Base-by-base conservation (phyloP, 2,329 filamentous ascomycete genomes). In the Talaromyces sp. region DNA sequence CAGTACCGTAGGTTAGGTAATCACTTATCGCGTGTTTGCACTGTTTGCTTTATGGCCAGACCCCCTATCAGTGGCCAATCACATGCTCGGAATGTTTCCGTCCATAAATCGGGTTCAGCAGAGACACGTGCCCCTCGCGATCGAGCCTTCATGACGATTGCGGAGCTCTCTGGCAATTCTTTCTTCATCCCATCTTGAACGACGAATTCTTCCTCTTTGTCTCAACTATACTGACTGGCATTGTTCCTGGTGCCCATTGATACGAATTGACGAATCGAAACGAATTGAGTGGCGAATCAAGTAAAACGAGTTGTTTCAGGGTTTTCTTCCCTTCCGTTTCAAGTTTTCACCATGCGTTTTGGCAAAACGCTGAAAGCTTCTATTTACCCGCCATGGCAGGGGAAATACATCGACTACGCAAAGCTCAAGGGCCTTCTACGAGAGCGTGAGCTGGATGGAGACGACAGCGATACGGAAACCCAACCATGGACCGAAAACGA, bases 341-440 rank as follows among this genome's bases (percentile, higher is more conserved):
- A 48, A 31, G 37, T 36, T 22, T 33, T 59, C 68, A 79, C 61
- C 52, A 97, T 99, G 94, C 89, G 91, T 68, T 99, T 97, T 80
- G 93, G 93, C 62, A 90, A 87, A 78, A 97, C 91, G 53, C 83
- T 99, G 61, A 85, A 86, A 68, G 84, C 85, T 68, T 86, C 89
- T 60, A 80, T 89, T 67, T 94, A 97, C 73, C 77, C 83, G 65
- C 91, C 91, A 70, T 99, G 93, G 93, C 89, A 88, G 74, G 89
- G 88, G 72, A 84, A 95, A 69, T 97, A 99, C 79, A 90, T 99
- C 70, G 92, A 97, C 78, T 99, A 99, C 75, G 79, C 83, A 67
- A 96, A 93, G 81, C 86, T 99, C 64, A 97, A 97, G 81, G 81
- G 82, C 68, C 82, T 99, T 60, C 79, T 99, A 61, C 88, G 90